Evolutionary conservation across 306 rosid species (phyloP), one percentile per base, ranked within the genome.

Genomic region (Hippophae tibetana): DNA sequence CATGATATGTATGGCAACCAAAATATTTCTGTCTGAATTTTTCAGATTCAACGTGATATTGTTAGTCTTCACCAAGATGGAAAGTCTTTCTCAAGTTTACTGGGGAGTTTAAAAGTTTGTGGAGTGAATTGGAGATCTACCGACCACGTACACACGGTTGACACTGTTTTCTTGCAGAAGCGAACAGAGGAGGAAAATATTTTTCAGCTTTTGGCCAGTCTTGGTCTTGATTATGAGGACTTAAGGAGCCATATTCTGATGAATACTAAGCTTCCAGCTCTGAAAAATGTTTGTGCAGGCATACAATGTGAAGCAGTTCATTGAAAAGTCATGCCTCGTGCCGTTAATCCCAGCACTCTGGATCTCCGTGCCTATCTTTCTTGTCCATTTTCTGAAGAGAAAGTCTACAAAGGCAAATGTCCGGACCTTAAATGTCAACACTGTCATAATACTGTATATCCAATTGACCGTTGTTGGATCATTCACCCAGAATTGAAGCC

Each of bases 191-290:
- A 58, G 51, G 51, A 58, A 2, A 58, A 58, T 14, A 42, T 7
- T 13, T 57, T 57, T 5, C 48, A 57, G 23, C 44, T 57, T 8
- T 13, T 57, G 13, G 51, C 62, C 14, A 42, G 62, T 43, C 43
- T 61, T 0, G 56, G 43, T 61, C 9, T 10, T 10, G 56, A 61
- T 11, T 61, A 54, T 45, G 61, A 65, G n/a, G 69, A 65, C 31
- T 54, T 54, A 43, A 7, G 40, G 1, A 63, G 68, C 10, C 59
- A 63, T 12, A 14, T 52, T 6, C 38, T 64, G 13, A 54, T 54
- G 61, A 18, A 43, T 11, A 2, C 10, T 2, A 60, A 45, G 3
- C 13, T 13, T 5, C 48, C 18, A 1, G 5, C 26, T 1, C 6
- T 31, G 13, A 8, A 13, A 12, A 38, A 11, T 26, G 26, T 62